phyloP scores from a whole-genome alignment of 495 filamentous ascomycete genomes.

The Neurospora terricola region DNA sequence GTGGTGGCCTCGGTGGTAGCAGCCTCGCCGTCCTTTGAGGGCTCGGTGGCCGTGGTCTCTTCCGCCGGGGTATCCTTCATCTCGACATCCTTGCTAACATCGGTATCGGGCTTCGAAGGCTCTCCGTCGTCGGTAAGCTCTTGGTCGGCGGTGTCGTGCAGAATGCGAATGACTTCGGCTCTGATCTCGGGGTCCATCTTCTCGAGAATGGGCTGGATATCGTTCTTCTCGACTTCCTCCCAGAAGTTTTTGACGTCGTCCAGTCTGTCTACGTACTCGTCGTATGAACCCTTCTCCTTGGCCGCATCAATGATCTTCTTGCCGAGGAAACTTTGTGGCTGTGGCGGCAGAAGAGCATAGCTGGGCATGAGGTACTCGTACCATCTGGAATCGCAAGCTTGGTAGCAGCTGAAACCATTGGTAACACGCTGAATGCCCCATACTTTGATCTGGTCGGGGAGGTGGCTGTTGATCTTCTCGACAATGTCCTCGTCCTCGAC shows the following conservation, averaged over 20 bases:
- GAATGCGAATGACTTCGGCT: constrained; percentile 30
- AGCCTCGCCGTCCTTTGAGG: neutral
- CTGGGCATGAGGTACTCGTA: constrained; percentile 96
- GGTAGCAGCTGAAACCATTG: constrained; percentile 82
- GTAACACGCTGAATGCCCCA: constrained; percentile 85
- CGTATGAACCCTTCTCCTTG: constrained; percentile 57
- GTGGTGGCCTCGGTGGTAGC: constrained; percentile 2
- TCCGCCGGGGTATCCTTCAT: constrained; percentile 5
- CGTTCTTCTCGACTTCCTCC: constrained; percentile 63
- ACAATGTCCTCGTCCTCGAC: constrained; percentile 83
- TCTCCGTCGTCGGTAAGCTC: constrained; percentile 13
- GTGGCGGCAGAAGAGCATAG: constrained; percentile 82
- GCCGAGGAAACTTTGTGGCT: constrained; percentile 75
- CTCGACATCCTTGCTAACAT: constrained; percentile 3
- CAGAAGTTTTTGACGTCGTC: constrained; percentile 73
- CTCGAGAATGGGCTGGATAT: constrained; percentile 63
- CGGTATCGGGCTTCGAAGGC: constrained; percentile 1
- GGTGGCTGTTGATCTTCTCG: constrained; percentile 75
- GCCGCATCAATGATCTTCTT: constrained; percentile 65
- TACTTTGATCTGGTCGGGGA: constrained; percentile 80
- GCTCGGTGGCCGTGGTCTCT: neutral
- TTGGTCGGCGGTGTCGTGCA: constrained; percentile 27
- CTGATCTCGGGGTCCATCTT: constrained; percentile 31
- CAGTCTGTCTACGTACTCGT: constrained; percentile 57
- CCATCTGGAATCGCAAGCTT: constrained; percentile 82